Conservation (phyloP, 2,329 filamentous ascomycete species). For the Colletotrichum cereale region DNA sequence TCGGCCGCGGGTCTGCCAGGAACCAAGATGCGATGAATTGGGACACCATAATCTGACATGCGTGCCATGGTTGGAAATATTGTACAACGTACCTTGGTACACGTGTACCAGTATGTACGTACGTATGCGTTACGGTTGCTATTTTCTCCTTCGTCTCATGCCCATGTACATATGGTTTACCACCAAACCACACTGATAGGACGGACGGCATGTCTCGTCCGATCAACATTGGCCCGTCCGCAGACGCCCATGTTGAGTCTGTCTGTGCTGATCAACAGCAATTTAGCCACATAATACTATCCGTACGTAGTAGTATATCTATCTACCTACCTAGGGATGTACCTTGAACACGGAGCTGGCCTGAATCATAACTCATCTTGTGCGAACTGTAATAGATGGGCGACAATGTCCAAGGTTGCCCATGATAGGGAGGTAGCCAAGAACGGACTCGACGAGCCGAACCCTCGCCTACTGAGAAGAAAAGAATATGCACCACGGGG, state of each 20-base stretch:
- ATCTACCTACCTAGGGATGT: no score
- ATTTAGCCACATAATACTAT: no score
- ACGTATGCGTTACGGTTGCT: neutral
- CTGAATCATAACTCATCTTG: no score
- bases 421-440: no score
- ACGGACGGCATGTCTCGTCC: slow-evolving; percentile 18
- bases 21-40: slow-evolving; percentile 14
- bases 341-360: neutral
- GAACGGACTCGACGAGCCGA: neutral
- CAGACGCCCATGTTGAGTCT: neutral
- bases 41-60: neutral
- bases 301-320: no score
- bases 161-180: neutral
- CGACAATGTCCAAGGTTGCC: no score
- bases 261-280: neutral
- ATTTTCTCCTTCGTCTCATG: slow-evolving; percentile 8
- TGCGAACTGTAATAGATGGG: no score
- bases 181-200: neutral
- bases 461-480: no score
- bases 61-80: neutral
- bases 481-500: neutral
- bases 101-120: no score
- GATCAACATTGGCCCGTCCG: slow-evolving; percentile 16
- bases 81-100: neutral
- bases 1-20: slow-evolving; percentile 2